Conservation (phyloP, 495 filamentous ascomycete genomes). For the Aspergillus indologenus region DNA sequence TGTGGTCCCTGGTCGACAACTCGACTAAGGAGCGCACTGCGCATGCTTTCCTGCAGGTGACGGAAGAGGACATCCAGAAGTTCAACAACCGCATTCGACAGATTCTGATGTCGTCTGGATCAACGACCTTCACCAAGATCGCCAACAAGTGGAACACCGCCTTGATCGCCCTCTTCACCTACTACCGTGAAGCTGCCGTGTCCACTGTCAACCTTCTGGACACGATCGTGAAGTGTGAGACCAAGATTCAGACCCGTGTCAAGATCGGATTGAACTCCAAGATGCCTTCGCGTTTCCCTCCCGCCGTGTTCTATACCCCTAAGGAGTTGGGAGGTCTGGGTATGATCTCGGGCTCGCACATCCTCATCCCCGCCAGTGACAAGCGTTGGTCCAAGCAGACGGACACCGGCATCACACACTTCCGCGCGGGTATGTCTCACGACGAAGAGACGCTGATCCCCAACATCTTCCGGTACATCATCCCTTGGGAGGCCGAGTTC, state of each 20-base stretch:
- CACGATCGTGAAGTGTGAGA: slow-evolving; percentile 99
- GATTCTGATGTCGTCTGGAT: slow-evolving; percentile 98
- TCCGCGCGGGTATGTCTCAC: slow-evolving; percentile 96
- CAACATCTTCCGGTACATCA: slow-evolving; percentile 99
- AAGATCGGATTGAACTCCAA: slow-evolving; percentile 99
- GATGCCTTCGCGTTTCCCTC: slow-evolving; percentile 99
- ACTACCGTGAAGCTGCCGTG: slow-evolving; percentile 98
- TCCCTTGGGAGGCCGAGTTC: slow-evolving; percentile 99
- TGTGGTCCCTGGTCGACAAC: slow-evolving; percentile 96
- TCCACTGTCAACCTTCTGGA: slow-evolving; percentile 93
- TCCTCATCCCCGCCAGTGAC: slow-evolving; percentile 95
- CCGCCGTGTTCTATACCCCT: slow-evolving; percentile 98
- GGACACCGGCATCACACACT: slow-evolving; percentile 95
- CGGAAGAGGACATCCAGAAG: slow-evolving; percentile 96
- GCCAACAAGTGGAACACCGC: slow-evolving; percentile 99
- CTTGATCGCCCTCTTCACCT: slow-evolving; percentile 97
- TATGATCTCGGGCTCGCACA: slow-evolving; percentile 99
- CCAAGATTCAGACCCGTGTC: slow-evolving; percentile 98
- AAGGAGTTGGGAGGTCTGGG: slow-evolving; percentile 97
- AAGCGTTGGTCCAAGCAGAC: slow-evolving; percentile 99
- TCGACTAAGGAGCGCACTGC: slow-evolving; percentile 95
- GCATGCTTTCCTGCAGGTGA: slow-evolving; percentile 97
- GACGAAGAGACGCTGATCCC: slow-evolving; percentile 98
- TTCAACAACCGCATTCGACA: slow-evolving; percentile 99
- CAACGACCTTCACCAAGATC: slow-evolving; percentile 99